A percentile compares a stretch with the other conserved stretches of the same genome.
Evolutionary conservation across 106 monocot species (phyloP).

Genomic region (Dendrobium chrysotoxum): DNA sequence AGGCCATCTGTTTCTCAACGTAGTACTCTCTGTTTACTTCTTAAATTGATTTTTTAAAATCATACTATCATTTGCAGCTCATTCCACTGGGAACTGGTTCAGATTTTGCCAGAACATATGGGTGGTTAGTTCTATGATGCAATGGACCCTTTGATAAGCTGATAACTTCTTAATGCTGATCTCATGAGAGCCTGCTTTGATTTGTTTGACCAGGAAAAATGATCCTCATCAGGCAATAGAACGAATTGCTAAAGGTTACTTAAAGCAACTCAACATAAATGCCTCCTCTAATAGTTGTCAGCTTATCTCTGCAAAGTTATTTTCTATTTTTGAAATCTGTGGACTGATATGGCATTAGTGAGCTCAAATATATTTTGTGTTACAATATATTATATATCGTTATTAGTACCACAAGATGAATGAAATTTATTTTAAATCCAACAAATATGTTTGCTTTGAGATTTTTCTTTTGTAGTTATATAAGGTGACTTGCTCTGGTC

Average conservation of each 20-base stretch:
- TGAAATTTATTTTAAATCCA: neutral
- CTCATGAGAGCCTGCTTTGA: slow-evolving; percentile 5
- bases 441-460: neutral
- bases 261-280: neutral
- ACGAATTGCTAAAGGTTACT: slow-evolving; percentile 76
- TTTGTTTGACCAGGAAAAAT: slow-evolving; percentile 68
- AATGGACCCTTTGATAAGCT: neutral
- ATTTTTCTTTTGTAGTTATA: neutral
- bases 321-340: neutral
- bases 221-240: slow-evolving; percentile 79
- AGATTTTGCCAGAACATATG: slow-evolving; percentile 97
- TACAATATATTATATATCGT: neutral
- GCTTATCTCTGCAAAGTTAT: neutral
- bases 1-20: slow-evolving; percentile 4
- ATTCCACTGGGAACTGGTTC: slow-evolving; percentile 97
- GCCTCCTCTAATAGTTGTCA: neutral
- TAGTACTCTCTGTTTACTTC: neutral
- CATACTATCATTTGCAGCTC: slow-evolving; percentile 50
- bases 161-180: slow-evolving; percentile 7
- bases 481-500: neutral
- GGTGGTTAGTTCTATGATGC: slow-evolving; percentile 49
- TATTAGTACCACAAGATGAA: neutral
- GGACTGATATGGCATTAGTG: neutral
- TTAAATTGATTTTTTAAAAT: slow-evolving; percentile 3
- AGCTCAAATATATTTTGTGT: neutral